Percentiles rank a stretch among this genome's conserved stretches.
Conservation (phyloP, 805 yeast species). For the Spathaspora girioi region DNA sequence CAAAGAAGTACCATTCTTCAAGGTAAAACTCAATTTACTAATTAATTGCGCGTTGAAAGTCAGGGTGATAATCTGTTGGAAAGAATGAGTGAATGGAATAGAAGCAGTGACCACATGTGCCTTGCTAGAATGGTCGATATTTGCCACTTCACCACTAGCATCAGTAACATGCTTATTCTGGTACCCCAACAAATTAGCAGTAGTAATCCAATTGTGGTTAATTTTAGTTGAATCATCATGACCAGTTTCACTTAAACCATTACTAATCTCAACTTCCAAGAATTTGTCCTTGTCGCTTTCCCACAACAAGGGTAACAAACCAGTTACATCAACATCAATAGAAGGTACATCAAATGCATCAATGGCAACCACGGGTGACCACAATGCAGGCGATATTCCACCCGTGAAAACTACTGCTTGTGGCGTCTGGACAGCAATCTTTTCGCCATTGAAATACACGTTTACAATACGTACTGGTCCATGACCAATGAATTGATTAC, state of each 20-base stretch:
- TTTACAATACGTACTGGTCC: slow-evolving; percentile 72
- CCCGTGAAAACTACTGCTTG: slow-evolving; percentile 77
- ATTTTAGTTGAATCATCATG: slow-evolving; percentile 17
- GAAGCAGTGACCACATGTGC: slow-evolving; percentile 28
- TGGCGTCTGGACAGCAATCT: slow-evolving; percentile 63
- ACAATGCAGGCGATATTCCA: slow-evolving; percentile 73
- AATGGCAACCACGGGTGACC: slow-evolving; percentile 77
- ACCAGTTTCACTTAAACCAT: slow-evolving; percentile 42
- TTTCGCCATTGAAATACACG: slow-evolving; percentile 54
- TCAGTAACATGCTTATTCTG: slow-evolving; percentile 39
- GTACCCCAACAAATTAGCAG: slow-evolving; percentile 56
- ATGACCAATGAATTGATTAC: slow-evolving; percentile 48
- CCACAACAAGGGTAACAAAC: slow-evolving; percentile 71
- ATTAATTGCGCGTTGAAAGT: slow-evolving; percentile 26
- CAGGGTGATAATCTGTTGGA: slow-evolving; percentile 38
- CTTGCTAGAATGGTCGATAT: slow-evolving; percentile 18
- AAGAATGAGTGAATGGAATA: slow-evolving; percentile 33
- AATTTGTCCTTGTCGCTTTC: slow-evolving; percentile 28
- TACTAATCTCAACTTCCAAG: slow-evolving; percentile 47
- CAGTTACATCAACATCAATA: slow-evolving; percentile 68
- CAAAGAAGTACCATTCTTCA: slow-evolving; percentile 34
- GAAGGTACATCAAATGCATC: slow-evolving; percentile 72
- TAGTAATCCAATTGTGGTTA: slow-evolving; percentile 56
- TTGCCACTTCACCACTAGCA: slow-evolving; percentile 37
- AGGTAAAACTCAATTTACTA: slow-evolving; percentile 33